Base-by-base conservation (phyloP, 2,329 filamentous ascomycete genomes). In the Fusarium equiseti region DNA sequence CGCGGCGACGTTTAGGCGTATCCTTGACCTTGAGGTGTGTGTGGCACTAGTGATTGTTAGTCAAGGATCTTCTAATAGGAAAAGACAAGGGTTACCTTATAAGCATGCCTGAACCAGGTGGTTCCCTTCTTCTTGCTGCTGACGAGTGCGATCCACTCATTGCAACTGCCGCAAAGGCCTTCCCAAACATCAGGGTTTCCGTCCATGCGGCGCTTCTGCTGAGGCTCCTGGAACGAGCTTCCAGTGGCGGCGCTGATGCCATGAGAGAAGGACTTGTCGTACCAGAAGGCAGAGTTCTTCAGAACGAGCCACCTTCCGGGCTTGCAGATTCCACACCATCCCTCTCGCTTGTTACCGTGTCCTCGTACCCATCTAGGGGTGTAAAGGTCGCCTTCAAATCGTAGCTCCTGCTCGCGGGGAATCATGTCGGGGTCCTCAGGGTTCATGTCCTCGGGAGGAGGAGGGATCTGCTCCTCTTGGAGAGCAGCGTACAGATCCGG, bases 101-200 rank as follows among this genome's bases (percentile, higher is more conserved):
- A 96, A 49, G 93, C 92, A 80, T 97, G 93, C 71, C 93, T 86
- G 80, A 95, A 97, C 92, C 93, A 97, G 6, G 93, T 95, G 2
- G 93, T 97, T n/a, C 92, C 92, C 83, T 95, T 95, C 84, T 95
- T 95, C 83, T 95, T 95, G 79, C 90, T 94, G 82, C 91, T 95
- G 44, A 94, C 91, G 38, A 95, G 83, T 15, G 91, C 90, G 72
- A 95, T 91, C 92, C 92, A 95, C 66, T 94, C 91, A 71, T 90
- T 91, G 81, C 92, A 95, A 77, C 89, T 91, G 52, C 91, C 89
- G 76, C 92, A 95, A 8, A 94, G 84, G 4, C 91, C 92, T 77
- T 95, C 92, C 91, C 91, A 94, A 6, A 94, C 91, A 76, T 94
- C 92, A 6, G 92, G 89, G 75, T 94, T 95, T 42, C 91, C 91